Evolutionary conservation across 345 rosid species (phyloP).

Genomic region (Aquilaria yunnanensis): DNA sequence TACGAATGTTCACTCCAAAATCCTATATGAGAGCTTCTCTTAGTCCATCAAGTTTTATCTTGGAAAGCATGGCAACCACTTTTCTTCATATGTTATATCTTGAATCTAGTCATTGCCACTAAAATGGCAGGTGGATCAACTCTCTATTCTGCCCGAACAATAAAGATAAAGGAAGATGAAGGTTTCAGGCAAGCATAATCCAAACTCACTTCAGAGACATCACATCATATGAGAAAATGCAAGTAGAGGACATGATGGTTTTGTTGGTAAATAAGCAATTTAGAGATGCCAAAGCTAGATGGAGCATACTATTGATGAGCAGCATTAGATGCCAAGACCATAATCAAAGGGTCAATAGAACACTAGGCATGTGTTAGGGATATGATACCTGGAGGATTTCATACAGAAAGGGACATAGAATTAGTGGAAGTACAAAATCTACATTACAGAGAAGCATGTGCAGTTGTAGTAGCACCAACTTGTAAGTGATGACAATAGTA

Average conservation of each 20-base stretch:
- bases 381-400: too few species aligned
- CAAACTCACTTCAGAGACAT: neutral
- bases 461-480: neutral
- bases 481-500: neutral
- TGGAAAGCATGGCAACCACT: neutral
- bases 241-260: too few species aligned
- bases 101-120: constrained; percentile 5
- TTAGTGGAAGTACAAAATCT: neutral
- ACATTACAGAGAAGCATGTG: neutral
- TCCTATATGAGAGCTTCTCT: neutral
- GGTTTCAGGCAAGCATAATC: constrained; percentile 52
- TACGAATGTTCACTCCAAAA: neutral
- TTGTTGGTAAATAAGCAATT: too few species aligned
- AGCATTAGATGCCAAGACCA: too few species aligned
- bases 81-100: constrained; percentile 4
- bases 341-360: too few species aligned
- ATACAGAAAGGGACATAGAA: too few species aligned
- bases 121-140: constrained; percentile 63
- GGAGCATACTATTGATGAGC: neutral
- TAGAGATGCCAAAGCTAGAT: too few species aligned
- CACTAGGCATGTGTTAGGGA: too few species aligned
- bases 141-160: constrained; percentile 68
- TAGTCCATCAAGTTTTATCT: neutral
- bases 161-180: constrained; percentile 91
- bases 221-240: neutral